Evolutionary conservation across 176 grass and related monocot genomes (phyloP), one percentile per base, ranked within the genome.

Genomic region (Secale cereale): DNA sequence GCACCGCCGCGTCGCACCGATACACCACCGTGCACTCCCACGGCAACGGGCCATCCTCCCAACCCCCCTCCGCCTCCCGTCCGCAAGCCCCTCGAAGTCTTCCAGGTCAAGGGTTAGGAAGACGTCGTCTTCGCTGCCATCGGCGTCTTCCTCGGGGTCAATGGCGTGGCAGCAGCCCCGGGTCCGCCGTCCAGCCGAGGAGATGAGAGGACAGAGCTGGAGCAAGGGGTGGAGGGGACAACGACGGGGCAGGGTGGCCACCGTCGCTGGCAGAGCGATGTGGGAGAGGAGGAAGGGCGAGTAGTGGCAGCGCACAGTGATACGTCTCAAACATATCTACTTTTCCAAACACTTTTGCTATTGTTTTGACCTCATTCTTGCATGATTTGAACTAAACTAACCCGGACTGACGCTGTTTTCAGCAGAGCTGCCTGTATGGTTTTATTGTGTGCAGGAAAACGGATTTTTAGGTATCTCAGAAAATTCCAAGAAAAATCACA

Each of bases 11-110:
- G 79, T 98, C 91, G 61, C 96, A 84, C 22, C 82, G 93, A 83
- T 95, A 98, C 23, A 95, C 87, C 27, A 95, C n/a, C n/a, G n/a
- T n/a, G n/a, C n/a, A n/a, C n/a, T n/a, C n/a, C 30, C 93, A 95
- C 7, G 87, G 96, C 3, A 36, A 87, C 15, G 33, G 37, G 10
- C 59, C 37, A 3, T 71, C 86, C 3, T 88, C n/a, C n/a, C n/a
- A n/a, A n/a, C n/a, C n/a, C n/a, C n/a, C 91, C 40, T 0, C 37
- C 39, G 10, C 39, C 43, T 0, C n/a, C 1, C 70, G 70, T 74
- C 70, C 9, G 23, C 25, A 7, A 6, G 2, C 61, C 41, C 71
- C 41, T 74, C 71, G 39, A 69, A 35, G 0, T 82, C 52, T 1
- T 70, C 72, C 4, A 65, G 68, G 12, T 88, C 78, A 36, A 74